phyloP scores from a whole-genome alignment of 1,139 yeast genomes.

The Suhomyces ambrosiae region DNA sequence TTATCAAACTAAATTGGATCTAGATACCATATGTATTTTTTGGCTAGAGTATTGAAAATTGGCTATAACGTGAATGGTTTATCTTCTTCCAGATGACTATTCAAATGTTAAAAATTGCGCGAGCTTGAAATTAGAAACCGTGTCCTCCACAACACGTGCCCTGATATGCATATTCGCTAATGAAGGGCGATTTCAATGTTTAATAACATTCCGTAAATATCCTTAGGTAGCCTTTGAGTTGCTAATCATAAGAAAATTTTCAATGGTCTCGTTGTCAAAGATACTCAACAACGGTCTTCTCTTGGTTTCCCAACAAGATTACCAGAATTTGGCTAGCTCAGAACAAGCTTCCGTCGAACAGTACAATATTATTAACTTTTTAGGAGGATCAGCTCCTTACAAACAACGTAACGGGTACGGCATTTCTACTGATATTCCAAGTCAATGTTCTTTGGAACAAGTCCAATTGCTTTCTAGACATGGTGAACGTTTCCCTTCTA shows the following conservation, averaged over 20 bases:
- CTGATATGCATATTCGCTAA: conserved; percentile 1
- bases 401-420: conserved; percentile 39
- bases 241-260: background rate
- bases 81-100: too few species aligned
- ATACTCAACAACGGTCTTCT: conserved; percentile 2
- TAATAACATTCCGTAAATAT: background rate
- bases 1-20: too few species aligned
- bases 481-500: conserved; percentile 41
- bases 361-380: conserved; percentile 33
- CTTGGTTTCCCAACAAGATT: conserved; percentile 9
- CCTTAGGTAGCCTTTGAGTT: background rate
- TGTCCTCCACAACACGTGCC: conserved; percentile 1
- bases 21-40: too few species aligned
- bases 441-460: conserved; percentile 35
- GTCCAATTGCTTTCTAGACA: conserved; percentile 40
- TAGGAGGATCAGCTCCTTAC: conserved; percentile 43
- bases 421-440: conserved; percentile 36
- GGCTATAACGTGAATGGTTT: too few species aligned
- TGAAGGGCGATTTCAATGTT: too few species aligned
- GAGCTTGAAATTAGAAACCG: too few species aligned
- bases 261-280: conserved; percentile 3
- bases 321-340: conserved; percentile 28
- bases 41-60: too few species aligned
- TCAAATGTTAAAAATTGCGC: too few species aligned
- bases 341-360: conserved; percentile 33